phyloP scores from a whole-genome alignment of 805 yeast species.

The Cyberlindnera maritima region DNA sequence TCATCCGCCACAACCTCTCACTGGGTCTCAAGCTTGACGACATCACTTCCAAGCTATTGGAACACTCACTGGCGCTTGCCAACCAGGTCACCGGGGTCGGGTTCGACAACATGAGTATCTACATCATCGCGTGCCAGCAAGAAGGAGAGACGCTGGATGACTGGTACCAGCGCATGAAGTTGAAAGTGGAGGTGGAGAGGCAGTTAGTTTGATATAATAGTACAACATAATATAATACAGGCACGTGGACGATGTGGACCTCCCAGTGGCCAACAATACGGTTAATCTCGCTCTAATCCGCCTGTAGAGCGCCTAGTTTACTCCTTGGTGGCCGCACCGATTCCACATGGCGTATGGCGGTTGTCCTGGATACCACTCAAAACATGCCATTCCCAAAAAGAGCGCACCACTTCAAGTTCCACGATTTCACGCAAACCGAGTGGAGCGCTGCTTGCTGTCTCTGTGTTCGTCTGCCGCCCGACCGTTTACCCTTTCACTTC shows the following conservation, averaged over 20 bases:
- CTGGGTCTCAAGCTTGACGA: constrained; percentile 57
- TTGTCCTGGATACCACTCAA: background rate
- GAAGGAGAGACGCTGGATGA: constrained; percentile 41
- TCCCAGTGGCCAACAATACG: no score
- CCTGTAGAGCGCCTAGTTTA: no score
- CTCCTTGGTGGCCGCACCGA: background rate
- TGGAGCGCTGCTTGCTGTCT: no score
- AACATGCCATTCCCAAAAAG: constrained; percentile 1
- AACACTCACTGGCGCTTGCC: constrained; percentile 68
- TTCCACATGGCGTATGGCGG: no score
- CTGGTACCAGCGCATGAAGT: constrained; percentile 59
- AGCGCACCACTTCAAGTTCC: no score
- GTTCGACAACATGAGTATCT: constrained; percentile 77
- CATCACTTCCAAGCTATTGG: constrained; percentile 56
- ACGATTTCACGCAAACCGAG: no score
- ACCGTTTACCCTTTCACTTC: no score
- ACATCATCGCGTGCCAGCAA: constrained; percentile 62
- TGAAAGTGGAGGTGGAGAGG: constrained; percentile 35
- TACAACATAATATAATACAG: no score
- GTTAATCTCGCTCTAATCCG: no score
- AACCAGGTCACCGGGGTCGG: constrained; percentile 76
- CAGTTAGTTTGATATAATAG: constrained; percentile 16
- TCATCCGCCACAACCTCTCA: constrained; percentile 56
- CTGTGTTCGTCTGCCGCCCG: no score
- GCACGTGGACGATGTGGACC: no score